Evolutionary conservation across 176 grass and related monocot species (phyloP), one percentile per base, ranked within the genome.

Genomic region (Elymus sibiricus): DNA sequence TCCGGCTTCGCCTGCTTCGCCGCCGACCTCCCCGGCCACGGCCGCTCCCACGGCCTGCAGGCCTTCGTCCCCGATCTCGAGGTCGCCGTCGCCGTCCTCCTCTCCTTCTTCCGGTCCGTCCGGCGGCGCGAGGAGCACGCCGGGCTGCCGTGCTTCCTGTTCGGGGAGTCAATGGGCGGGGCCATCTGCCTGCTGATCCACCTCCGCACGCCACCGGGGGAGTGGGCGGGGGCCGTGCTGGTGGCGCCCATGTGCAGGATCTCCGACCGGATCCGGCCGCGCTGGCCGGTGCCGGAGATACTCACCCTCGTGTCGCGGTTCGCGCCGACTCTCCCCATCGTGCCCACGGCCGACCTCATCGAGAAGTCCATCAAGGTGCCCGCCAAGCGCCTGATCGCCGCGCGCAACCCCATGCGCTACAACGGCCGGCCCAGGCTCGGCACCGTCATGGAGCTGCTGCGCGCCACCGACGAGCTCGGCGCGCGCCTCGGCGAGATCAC

Each of bases 211-310:
- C 84, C 6, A 21, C 87, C 88, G 3, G 86, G 51, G 2, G 87
- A 86, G 37, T 98, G 95, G 95, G 86, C 85, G 2, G 95, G 95
- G 22, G 89, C 90, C 38, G 91, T 98, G 9, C 95, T 98, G 6
- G 95, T 98, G 7, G 93, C 93, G 8, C 95, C 95, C 46, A 98
- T 95, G 93, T 98, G 95, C 88, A 92, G 29, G 91, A 98, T 98
- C 85, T 95, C 93, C 28, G 93, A 98, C 73, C 70, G 88, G 66
- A 90, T 98, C 73, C 93, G 88, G 32, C 95, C 93, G 46, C 86
- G 79, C 19, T 98, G 93, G 93, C 90, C 86, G 10, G 40, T 98
- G 40, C 83, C 91, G 69, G 58, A 92, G 88, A 88, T 93, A 75
- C 92, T 98, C 77, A 98, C 73, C 53, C 70, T 98, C 86, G 67